Evolutionary conservation across 163 green algal species (phyloP), one percentile per base, ranked within the genome.

Genomic region (Coccomyxa subellipsoidea): DNA sequence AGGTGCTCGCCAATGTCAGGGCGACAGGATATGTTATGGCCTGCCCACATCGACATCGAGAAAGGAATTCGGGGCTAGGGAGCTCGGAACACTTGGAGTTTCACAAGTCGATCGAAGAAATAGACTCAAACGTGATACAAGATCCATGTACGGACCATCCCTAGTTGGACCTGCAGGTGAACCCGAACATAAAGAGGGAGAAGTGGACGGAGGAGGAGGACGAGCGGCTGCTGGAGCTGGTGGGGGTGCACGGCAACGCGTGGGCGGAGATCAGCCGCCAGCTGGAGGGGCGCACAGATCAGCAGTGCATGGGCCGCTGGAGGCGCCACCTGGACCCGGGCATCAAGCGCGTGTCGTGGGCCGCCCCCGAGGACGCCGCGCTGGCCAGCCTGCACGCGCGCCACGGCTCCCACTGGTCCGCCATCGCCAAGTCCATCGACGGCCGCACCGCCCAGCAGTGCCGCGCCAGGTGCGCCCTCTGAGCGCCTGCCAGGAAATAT

Each of bases 301-400:
- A 96, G 89, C 91, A 96, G 82, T 96, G 93, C 85, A 95, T 96
- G 93, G 95, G 95, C 36, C 89, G 95, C 38, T 98, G 93, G 93
- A 84, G 92, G 38, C 87, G 95, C 0, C 95, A 97, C 85, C 87
- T 98, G 69, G 95, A 98, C 84, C 95, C 95, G 0, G 85, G 80
- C 77, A 95, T 98, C 75, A 83, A 77, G 4, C 85, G 91, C 78
- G 91, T 90, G 8, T 83, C 84, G 27, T 98, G 94, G 93, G 80
- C 53, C 6, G 73, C 84, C 23, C 82, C 89, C 36, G 94, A 98
- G 82, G 94, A 97, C 69, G 85, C 81, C 0, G 80, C 81, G 82
- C 86, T 98, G 78, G 35, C 80, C 21, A 80, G 78, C 32, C 90
- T 95, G 75, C 87, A 92, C 53, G 73, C 75, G 12, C 69, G 91